These are phyloP conservation scores for Trichosporon coremiiforme DNA, from an alignment of 1,284 basidiomycete species.

Conservation along the genomic window DNA sequence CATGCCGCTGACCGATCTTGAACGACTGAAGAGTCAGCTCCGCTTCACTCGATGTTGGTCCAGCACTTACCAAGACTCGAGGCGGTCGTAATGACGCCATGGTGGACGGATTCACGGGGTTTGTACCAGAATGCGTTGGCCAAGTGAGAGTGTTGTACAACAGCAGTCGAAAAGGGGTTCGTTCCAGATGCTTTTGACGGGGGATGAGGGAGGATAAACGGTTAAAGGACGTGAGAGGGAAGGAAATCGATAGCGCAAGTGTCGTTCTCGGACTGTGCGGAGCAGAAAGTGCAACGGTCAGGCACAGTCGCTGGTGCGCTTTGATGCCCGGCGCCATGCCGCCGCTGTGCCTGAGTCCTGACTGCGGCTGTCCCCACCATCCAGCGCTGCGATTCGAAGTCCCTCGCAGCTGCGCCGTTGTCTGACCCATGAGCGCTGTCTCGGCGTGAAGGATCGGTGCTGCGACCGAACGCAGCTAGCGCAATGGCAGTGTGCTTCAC, in stretches of 20 bases:
- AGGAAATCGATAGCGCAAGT: not conserved
- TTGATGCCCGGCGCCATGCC: conserved; percentile 3
- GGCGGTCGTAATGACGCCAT: conserved; percentile 10
- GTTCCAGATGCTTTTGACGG: not conserved
- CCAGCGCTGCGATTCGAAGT: not conserved
- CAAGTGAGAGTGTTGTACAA: not conserved
- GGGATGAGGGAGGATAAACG: not conserved
- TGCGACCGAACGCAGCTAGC: not conserved
- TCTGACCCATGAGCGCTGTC: not conserved
- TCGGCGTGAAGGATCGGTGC: not conserved
- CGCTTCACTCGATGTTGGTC: too few relatives aligned
- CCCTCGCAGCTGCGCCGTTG: not conserved
- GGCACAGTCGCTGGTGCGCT: conserved; percentile 3
- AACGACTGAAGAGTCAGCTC: not conserved
- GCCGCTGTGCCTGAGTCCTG: conserved; percentile 7
- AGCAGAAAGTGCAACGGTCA: conserved; percentile 6
- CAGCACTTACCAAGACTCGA: not conserved
- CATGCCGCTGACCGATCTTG: conserved; percentile 15
- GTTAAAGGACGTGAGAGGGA: not conserved
- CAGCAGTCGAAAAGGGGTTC: not conserved
- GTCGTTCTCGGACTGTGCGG: not conserved
- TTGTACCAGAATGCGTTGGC: not conserved
- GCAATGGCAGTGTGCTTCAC: not conserved
- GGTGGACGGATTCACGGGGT: not conserved
- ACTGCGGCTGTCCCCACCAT: not conserved